phyloP scores from a whole-genome alignment of 805 yeast species.

The Ogataea minuta region DNA sequence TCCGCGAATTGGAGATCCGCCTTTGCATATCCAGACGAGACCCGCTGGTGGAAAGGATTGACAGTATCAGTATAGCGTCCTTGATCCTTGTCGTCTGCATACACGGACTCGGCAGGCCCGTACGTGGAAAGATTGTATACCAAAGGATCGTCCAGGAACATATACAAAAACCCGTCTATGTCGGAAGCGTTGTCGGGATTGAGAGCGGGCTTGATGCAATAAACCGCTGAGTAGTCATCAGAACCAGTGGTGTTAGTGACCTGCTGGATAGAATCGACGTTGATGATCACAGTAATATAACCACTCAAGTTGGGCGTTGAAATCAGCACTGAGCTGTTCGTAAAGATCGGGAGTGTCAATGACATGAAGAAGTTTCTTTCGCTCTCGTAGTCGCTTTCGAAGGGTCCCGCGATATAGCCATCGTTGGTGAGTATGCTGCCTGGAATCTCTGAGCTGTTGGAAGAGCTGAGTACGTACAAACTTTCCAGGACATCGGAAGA shows the following conservation, averaged over 20 bases:
- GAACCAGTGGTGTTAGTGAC: constrained; percentile 43
- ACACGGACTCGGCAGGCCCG: constrained; percentile 27
- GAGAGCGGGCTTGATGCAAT: constrained; percentile 26
- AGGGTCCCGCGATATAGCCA: constrained; percentile 70
- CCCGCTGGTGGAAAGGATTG: constrained; percentile 36
- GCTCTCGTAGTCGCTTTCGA: constrained; percentile 44
- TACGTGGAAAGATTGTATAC: constrained; percentile 15
- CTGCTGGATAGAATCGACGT: constrained; percentile 42
- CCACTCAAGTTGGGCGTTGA: constrained; percentile 64
- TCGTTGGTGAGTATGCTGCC: constrained; percentile 38
- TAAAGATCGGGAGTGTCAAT: constrained; percentile 71
- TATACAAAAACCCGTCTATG: constrained; percentile 39
- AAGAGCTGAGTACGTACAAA: constrained; percentile 31
- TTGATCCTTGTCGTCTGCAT: constrained; percentile 23
- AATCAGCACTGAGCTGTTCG: constrained; percentile 67
- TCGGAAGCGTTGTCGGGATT: constrained; percentile 23
- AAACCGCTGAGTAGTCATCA: constrained; percentile 34
- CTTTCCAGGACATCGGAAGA: constrained; percentile 43
- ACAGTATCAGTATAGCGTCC: constrained; percentile 43
- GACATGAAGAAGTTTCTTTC: constrained; percentile 57
- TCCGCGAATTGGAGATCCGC: constrained; percentile 42
- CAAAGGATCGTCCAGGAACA: constrained; percentile 32
- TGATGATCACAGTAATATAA: constrained; percentile 59
- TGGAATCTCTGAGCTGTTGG: constrained; percentile 35
- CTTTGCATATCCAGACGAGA: constrained; percentile 58